Conservation (phyloP, 108 stramenopile genomes). For the Heterococcus sp. region DNA sequence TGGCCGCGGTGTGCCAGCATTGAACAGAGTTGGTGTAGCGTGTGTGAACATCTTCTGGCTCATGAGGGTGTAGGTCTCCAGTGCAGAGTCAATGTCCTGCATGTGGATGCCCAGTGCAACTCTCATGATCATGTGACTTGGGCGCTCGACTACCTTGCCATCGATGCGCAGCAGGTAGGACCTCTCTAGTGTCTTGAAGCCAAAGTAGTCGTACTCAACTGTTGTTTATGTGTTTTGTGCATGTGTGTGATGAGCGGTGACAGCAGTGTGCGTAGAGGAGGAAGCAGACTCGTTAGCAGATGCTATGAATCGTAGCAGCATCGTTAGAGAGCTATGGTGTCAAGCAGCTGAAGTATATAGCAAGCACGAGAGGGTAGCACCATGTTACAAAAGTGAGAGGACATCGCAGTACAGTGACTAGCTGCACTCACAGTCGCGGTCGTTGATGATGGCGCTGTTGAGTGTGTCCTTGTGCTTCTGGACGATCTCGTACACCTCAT, state of each 20-base stretch:
- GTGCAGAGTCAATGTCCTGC: slow-evolving; percentile 69
- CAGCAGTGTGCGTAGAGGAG: not conserved
- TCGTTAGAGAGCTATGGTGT: too few relatives aligned
- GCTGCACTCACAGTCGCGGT: slow-evolving; percentile 70
- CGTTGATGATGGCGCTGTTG: slow-evolving; percentile 63
- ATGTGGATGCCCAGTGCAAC: slow-evolving; percentile 95
- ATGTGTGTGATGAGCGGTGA: too few relatives aligned
- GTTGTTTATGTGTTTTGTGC: too few relatives aligned
- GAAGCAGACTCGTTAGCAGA: not conserved
- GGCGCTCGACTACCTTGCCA: slow-evolving; percentile 73
- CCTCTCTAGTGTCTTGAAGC: slow-evolving; percentile 91
- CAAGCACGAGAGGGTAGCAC: too few relatives aligned
- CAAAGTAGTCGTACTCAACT: slow-evolving; percentile 83
- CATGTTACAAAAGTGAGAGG: too few relatives aligned
- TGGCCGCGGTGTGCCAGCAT: slow-evolving; percentile 90
- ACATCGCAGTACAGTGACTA: too few relatives aligned
- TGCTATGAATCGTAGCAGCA: not conserved
- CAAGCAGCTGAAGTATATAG: too few relatives aligned
- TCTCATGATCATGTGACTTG: slow-evolving; percentile 94
- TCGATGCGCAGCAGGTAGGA: slow-evolving; percentile 48
- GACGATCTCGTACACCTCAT: slow-evolving; percentile 56
- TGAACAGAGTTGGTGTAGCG: slow-evolving; percentile 93
- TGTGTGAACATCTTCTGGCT: slow-evolving; percentile 87
- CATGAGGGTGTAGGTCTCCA: slow-evolving; percentile 92
- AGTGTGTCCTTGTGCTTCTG: slow-evolving; percentile 37